Evolutionary conservation across 2,329 filamentous ascomycete species (phyloP).

Genomic region (Diplocarpon rosae): DNA sequence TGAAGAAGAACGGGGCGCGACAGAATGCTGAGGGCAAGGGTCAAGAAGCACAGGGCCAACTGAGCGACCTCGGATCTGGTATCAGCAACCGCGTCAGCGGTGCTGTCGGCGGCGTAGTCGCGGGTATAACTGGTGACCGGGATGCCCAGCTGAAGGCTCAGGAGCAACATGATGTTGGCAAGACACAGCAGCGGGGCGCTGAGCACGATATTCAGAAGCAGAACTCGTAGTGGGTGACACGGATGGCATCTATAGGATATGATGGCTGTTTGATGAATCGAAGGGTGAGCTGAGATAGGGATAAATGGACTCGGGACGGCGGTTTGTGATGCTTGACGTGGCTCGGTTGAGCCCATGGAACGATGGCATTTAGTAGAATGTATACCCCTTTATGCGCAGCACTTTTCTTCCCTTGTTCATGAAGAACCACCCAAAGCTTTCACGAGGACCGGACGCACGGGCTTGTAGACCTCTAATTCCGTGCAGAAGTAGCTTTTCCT

Average conservation of each 20-base stretch:
- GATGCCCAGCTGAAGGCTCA: constrained; percentile 54
- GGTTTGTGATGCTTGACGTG: neutral
- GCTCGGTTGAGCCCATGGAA: neutral
- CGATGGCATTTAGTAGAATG: no score
- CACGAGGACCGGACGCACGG: no score
- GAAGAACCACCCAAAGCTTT: no score
- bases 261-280: neutral
- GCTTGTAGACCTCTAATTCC: no score
- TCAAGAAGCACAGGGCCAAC: constrained; percentile 73
- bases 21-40: constrained; percentile 74
- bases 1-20: constrained; percentile 63
- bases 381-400: no score
- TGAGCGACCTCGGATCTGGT: constrained; percentile 63
- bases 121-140: constrained; percentile 62
- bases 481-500: no score
- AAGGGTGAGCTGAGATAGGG: no score
- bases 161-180: constrained; percentile 64
- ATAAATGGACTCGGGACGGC: no score
- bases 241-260: constrained; percentile 6
- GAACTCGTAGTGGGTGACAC: constrained; percentile 12
- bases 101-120: constrained; percentile 56
- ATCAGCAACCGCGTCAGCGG: constrained; percentile 57
- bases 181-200: constrained; percentile 72
- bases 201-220: constrained; percentile 69
- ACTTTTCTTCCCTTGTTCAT: no score